Evolutionary conservation across 1,139 yeast species (phyloP), one percentile per base, ranked within the genome.

Genomic region (Kurtzmaniella quercitrusa): DNA sequence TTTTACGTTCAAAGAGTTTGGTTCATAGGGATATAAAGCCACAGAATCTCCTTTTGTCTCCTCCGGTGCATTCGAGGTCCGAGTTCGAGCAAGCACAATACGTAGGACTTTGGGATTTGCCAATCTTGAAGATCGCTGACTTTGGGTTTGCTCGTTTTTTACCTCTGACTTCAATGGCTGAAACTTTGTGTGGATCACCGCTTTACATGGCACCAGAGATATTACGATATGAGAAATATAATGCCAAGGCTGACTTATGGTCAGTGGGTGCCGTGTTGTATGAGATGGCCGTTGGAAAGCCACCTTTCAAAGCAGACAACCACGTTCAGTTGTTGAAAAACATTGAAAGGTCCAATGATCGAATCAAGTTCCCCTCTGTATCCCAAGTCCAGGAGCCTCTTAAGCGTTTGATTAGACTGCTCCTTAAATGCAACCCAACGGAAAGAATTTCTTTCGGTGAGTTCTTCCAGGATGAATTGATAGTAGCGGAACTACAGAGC

Each of bases 191-290:
- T 71, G 98, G 98, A 1, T 88, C 96, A 9, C 98, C 98, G 1
- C 68, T 93, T 38, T 93, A 94, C 62, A 93, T 93, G 98, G 98
- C 98, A 0, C 98, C 98, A 0, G 98, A 93, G 63, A 94, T 93
- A 40, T 72, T 93, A 54, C 75, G 95, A 49, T 89, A 88, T 59
- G 98, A 94, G 60, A 93, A 89, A 63, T 93, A 93, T 65, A 89
- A 91, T 55, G 98, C 98, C 3, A 91, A 89, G 60, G 98, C 97
- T 0, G 98, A 93, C 60, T 68, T 93, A 49, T 93, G 98, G 98
- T 88, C 97, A 1, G 96, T 93, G 4, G 98, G 98, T 3, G 95
- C 98, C 0, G 98, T 93, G 0, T 67, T 89, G 14, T 93, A 84
- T 61, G 98, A 93, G 63, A 89, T 93, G 96, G 77, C 88, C 12